phyloP scores from a whole-genome alignment of 192 early-diverging fungal species.

The Rhizoclosmatium globosum region DNA sequence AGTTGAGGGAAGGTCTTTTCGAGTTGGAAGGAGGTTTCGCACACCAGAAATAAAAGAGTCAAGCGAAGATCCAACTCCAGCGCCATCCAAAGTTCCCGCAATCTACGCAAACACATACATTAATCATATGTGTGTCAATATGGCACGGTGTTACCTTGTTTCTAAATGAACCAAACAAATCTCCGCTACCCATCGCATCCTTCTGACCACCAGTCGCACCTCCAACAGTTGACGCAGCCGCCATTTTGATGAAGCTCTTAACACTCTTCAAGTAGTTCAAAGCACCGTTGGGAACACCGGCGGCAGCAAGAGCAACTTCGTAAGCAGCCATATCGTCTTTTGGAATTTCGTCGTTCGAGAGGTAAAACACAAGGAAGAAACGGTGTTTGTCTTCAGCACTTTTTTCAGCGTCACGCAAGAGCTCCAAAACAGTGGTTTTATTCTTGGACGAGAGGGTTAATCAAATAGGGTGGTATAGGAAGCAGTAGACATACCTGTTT shows the following conservation, averaged over 20 bases:
- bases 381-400: slow-evolving; percentile 88
- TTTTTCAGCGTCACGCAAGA: slow-evolving; percentile 83
- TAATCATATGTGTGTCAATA: neutral
- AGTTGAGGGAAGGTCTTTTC: slow-evolving; percentile 89
- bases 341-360: slow-evolving; percentile 74
- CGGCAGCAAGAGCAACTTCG: slow-evolving; percentile 77
- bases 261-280: slow-evolving; percentile 82
- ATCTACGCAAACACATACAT: slow-evolving; percentile 29
- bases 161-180: slow-evolving; percentile 57
- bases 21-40: slow-evolving; percentile 91
- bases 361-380: slow-evolving; percentile 86
- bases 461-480: neutral
- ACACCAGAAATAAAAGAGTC: slow-evolving; percentile 80
- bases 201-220: neutral
- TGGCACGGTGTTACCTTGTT: slow-evolving; percentile 45
- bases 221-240: slow-evolving; percentile 39
- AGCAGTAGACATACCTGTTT: slow-evolving; percentile 64
- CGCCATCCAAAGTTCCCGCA: slow-evolving; percentile 53
- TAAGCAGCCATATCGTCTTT: slow-evolving; percentile 87
- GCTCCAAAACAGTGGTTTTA: slow-evolving; percentile 81
- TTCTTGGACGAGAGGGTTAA: slow-evolving; percentile 50
- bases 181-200: slow-evolving; percentile 19
- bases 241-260: slow-evolving; percentile 56
- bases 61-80: slow-evolving; percentile 56
- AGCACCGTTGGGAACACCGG: slow-evolving; percentile 78